Evolutionary conservation across 306 rosid species (phyloP), one percentile per base, ranked within the genome.

Genomic region (Inga laurina): DNA sequence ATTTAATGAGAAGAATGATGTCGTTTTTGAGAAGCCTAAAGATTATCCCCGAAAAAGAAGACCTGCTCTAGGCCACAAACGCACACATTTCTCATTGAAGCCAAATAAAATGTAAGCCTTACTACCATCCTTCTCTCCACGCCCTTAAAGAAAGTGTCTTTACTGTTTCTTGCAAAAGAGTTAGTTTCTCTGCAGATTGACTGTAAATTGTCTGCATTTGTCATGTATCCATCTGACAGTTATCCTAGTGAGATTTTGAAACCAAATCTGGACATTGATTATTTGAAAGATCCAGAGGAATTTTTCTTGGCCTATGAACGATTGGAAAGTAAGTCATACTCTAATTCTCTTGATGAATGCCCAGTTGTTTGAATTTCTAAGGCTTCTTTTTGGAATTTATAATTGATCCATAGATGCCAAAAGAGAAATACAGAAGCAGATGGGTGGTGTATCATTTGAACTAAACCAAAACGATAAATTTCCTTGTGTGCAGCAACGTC

Each of bases 361-460:
- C 21, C 61, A 45, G 39, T 70, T 49, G 64, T 51, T 72, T 51
- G 22, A 45, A 59, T 32, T 64, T 37, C 34, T 64, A 22, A 39
- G 57, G 21, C 51, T 82, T 51, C 32, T 48, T 70, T 66, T 67
- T 77, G 78, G 56, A 27, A 61, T 75, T 75, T 83, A 41, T 80
- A 75, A 82, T 81, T 86, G 80, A 70, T 88, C 52, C 73, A 34
- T 81, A 96, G 99, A 88, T 85, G 97, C 97, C 45, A 90, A 79
- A 86, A 88, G 84, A 85, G 99, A 94, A 85, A 85, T 92, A 78
- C 85, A 87, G 82, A 93, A 90, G 85, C 92, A 88, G 75, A 74
- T 72, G 80, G 94, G 93, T 67, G 86, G 84, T 24, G 72, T 76
- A 67, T 30, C 84, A 24, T 46, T 84, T 72, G 92, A 90, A 79